Evolutionary conservation across 2,329 filamentous ascomycete species (phyloP).

Genomic region (Fusarium humuli): DNA sequence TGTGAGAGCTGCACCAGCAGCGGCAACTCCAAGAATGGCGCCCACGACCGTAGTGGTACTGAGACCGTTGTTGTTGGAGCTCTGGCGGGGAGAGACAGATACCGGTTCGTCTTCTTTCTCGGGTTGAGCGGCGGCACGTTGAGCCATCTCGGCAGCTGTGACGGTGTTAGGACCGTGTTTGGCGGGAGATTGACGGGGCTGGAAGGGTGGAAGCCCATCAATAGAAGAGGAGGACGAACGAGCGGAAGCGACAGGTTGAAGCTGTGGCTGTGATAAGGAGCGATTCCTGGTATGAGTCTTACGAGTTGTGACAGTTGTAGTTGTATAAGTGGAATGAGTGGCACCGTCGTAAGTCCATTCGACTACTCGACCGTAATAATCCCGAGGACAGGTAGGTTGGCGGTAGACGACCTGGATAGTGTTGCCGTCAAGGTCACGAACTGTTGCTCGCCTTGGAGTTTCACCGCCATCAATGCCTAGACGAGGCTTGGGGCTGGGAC

Average conservation of each 20-base stretch:
- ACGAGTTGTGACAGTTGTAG: constrained; percentile 11
- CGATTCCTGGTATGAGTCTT: constrained; percentile 31
- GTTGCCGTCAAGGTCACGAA: constrained; percentile 86
- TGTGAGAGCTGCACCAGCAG: constrained; percentile 72
- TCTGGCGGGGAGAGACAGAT: constrained; percentile 50
- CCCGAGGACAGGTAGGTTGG: constrained; percentile 45
- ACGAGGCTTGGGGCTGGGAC: constrained; percentile 44
- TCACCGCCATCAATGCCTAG: constrained; percentile 50
- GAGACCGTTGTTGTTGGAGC: constrained; percentile 56
- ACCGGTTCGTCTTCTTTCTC: constrained; percentile 37
- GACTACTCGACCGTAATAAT: constrained; percentile 59
- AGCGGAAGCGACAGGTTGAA: constrained; percentile 32
- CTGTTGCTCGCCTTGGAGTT: constrained; percentile 60
- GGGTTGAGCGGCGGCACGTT: constrained; percentile 35
- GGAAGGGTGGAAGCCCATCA: constrained; percentile 37
- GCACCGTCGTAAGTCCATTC: constrained; percentile 63
- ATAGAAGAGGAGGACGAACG: constrained; percentile 41
- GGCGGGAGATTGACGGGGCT: constrained; percentile 33
- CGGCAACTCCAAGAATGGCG: constrained; percentile 81
- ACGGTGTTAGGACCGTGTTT: constrained; percentile 40
- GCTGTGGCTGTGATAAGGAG: constrained; percentile 42
- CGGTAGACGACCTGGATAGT: constrained; percentile 80
- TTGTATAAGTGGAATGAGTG: constrained; percentile 23
- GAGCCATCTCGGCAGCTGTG: constrained; percentile 41
- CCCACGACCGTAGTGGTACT: constrained; percentile 76